Evolutionary conservation across 805 yeast species (phyloP).

Genomic region (Ogataea neopini): DNA sequence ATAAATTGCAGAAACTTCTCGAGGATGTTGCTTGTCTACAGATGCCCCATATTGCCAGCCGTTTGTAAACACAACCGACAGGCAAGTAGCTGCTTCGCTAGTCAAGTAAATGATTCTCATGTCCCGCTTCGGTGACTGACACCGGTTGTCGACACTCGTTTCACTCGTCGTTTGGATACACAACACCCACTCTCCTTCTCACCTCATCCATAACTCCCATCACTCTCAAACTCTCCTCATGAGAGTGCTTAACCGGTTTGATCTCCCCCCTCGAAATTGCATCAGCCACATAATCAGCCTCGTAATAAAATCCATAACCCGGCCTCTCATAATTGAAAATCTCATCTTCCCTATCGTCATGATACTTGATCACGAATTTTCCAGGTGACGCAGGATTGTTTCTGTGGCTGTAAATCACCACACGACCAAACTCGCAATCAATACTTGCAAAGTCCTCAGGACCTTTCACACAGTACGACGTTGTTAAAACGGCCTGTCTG

Average conservation of each 20-base stretch:
- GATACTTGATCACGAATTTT: slow-evolving; percentile 35
- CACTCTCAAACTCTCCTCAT: slow-evolving; percentile 47
- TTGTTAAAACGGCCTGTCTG: slow-evolving; percentile 41
- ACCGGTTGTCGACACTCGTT: too few species aligned
- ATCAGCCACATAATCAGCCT: slow-evolving; percentile 55
- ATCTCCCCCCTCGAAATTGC: slow-evolving; percentile 42
- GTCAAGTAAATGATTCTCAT: too few species aligned
- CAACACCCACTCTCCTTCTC: slow-evolving; percentile 45
- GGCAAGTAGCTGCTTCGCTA: too few species aligned
- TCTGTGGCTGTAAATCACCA: slow-evolving; percentile 18
- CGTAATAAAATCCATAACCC: slow-evolving; percentile 53
- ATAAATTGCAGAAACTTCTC: too few species aligned
- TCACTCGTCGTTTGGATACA: slow-evolving; percentile 41
- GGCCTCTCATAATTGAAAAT: slow-evolving; percentile 32
- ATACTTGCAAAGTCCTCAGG: slow-evolving; percentile 18
- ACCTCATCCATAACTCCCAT: slow-evolving; percentile 50
- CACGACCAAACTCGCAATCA: slow-evolving; percentile 23
- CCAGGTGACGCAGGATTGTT: slow-evolving; percentile 28
- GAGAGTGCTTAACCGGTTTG: slow-evolving; percentile 37
- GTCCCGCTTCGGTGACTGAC: too few species aligned
- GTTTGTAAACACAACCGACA: too few species aligned
- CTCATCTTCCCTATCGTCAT: slow-evolving; percentile 31
- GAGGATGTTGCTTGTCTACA: too few species aligned
- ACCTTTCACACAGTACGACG: slow-evolving; percentile 17
- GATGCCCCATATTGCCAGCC: too few species aligned